Evolutionary conservation across 257 asterid genomes (phyloP).

Genomic region (Gentiana macrophylla): DNA sequence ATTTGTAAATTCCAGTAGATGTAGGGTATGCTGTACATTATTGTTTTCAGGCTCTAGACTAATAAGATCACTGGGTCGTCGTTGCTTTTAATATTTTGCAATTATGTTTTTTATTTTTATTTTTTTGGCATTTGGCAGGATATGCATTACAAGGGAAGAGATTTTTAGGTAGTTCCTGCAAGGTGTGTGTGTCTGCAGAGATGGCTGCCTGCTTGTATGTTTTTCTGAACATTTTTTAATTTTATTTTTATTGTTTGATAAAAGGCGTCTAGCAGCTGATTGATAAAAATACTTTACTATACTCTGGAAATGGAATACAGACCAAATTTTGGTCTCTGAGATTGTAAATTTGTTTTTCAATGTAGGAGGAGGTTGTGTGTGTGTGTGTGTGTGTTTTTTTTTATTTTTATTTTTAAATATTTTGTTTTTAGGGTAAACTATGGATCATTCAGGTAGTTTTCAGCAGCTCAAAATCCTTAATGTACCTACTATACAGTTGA

Average conservation of each 20-base stretch:
- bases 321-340: not conserved
- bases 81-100: not conserved
- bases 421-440: too few species aligned
- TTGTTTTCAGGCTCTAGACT: not conserved
- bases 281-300: not conserved
- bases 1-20: not conserved
- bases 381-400: too few species aligned
- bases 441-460: too few species aligned
- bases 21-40: not conserved
- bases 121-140: slow-evolving; percentile 35
- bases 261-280: slow-evolving; percentile 24
- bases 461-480: too few species aligned
- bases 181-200: not conserved
- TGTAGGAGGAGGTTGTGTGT: not conserved
- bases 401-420: not conserved
- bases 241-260: slow-evolving; percentile 9
- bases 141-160: slow-evolving; percentile 67
- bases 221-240: slow-evolving; percentile 14
- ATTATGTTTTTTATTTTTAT: not conserved
- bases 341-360: not conserved
- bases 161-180: slow-evolving; percentile 22
- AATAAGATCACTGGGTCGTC: not conserved
- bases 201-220: slow-evolving; percentile 5
- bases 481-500: too few species aligned
- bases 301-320: not conserved